phyloP scores from a whole-genome alignment of 108 stramenopile species.

The Cyclotella baltica region DNA sequence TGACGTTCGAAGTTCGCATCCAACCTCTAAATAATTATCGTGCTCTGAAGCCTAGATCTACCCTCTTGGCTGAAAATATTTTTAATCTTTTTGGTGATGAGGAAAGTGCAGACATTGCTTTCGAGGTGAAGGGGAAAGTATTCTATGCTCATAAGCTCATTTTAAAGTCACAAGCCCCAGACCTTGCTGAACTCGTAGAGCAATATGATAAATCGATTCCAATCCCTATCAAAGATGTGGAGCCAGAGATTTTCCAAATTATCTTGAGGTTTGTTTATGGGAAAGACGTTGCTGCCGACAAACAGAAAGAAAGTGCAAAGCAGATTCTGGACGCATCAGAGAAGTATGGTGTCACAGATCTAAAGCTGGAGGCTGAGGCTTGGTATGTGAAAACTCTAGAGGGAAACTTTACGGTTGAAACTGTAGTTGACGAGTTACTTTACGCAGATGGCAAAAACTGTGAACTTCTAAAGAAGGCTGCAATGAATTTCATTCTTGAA shows the following conservation, averaged over 20 bases:
- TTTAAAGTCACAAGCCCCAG: neutral
- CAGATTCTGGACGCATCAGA: neutral
- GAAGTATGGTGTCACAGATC: neutral
- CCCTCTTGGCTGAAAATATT: neutral
- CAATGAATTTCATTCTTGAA: neutral
- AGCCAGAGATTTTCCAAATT: conserved; percentile 1
- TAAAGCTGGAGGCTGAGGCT: neutral
- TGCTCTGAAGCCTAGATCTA: neutral
- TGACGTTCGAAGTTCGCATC: neutral
- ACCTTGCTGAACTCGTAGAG: conserved; percentile 9
- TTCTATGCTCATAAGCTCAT: conserved; percentile 9
- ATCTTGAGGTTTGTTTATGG: conserved; percentile 12
- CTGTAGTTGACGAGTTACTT: neutral
- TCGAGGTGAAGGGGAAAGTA: neutral
- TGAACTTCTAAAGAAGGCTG: neutral
- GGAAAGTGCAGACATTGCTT: neutral
- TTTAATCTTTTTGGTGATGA: conserved; percentile 11
- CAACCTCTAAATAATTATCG: neutral
- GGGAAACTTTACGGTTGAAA: neutral
- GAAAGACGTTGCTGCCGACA: neutral
- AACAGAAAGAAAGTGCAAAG: neutral
- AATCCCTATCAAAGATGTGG: conserved; percentile 1
- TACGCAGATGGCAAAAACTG: conserved; percentile 8
- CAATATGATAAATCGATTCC: neutral
- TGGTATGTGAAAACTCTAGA: neutral